Conservation (phyloP, 257 asterid species). For the Primulina eburnea region DNA sequence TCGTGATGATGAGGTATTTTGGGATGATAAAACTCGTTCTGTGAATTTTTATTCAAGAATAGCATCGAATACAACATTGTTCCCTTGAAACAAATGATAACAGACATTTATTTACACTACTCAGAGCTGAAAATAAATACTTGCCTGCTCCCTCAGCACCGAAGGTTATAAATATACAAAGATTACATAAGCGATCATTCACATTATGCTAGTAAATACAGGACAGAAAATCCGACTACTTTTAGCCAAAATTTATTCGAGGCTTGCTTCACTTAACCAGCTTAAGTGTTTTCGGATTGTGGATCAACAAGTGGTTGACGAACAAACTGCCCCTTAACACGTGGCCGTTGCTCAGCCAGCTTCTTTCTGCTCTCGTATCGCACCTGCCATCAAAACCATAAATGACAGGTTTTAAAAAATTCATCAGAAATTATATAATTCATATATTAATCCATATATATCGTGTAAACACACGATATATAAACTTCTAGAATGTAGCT, state of each 20-base stretch:
- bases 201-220: not conserved
- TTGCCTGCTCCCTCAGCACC: not conserved
- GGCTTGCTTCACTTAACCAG: constrained; percentile 29
- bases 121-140: not conserved
- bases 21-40: not conserved
- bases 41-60: not conserved
- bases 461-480: not conserved
- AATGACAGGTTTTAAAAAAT: not conserved
- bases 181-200: not conserved
- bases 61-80: not conserved
- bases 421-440: not conserved
- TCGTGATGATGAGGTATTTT: too few species aligned
- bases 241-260: constrained; percentile 30
- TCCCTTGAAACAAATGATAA: not conserved
- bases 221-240: not conserved
- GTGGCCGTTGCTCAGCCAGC: constrained; percentile 96
- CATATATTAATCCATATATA: too few species aligned
- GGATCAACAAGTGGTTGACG: constrained; percentile 55
- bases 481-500: not conserved
- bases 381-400: constrained; percentile 47
- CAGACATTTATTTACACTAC: not conserved
- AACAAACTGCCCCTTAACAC: constrained; percentile 95
- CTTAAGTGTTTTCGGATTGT: constrained; percentile 39
- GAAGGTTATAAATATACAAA: not conserved
- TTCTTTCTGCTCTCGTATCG: constrained; percentile 91